Evolutionary conservation across 371 early-diverging fungal genomes (phyloP).

Genomic region (Sporodiniella umbellata): DNA sequence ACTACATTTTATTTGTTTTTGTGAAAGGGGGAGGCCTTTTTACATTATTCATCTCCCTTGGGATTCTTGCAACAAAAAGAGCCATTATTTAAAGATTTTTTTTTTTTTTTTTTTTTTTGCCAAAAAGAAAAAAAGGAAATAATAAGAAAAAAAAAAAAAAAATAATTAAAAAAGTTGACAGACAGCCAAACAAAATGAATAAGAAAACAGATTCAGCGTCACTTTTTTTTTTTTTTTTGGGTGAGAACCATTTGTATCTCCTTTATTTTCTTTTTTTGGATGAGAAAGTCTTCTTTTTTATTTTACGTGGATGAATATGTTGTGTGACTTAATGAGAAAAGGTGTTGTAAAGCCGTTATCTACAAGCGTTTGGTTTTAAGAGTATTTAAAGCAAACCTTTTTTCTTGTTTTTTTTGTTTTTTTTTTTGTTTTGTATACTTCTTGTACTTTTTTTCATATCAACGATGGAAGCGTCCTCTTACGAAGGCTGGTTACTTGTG

Average conservation of each 20-base stretch:
- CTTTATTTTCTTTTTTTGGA: conserved; percentile 3
- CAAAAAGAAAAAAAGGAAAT: conserved; percentile 5
- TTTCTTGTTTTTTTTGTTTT: conserved; percentile 1
- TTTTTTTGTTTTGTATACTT: conserved; percentile 2
- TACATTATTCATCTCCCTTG: conserved; percentile 35
- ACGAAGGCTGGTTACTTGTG: conserved; percentile 23
- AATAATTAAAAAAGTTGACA: neutral
- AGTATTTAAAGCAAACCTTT: no score
- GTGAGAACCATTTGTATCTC: neutral
- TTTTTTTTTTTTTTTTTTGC: neutral
- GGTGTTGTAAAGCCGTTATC: no score
- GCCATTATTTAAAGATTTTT: no score
- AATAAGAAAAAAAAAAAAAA: conserved; percentile 4
- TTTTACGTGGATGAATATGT: neutral
- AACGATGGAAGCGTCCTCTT: neutral
- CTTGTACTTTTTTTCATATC: neutral
- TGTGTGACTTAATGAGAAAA: conserved; percentile 1
- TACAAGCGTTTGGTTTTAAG: no score
- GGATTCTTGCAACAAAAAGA: conserved; percentile 41
- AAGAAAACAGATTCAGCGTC: neutral
- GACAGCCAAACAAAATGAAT: no score
- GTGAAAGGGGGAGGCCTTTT: neutral
- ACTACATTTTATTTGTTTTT: no score
- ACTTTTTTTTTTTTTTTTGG: neutral
- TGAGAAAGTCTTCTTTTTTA: neutral